Conservation (phyloP, 2,329 filamentous ascomycete species). For the Fusarium denticulatum region DNA sequence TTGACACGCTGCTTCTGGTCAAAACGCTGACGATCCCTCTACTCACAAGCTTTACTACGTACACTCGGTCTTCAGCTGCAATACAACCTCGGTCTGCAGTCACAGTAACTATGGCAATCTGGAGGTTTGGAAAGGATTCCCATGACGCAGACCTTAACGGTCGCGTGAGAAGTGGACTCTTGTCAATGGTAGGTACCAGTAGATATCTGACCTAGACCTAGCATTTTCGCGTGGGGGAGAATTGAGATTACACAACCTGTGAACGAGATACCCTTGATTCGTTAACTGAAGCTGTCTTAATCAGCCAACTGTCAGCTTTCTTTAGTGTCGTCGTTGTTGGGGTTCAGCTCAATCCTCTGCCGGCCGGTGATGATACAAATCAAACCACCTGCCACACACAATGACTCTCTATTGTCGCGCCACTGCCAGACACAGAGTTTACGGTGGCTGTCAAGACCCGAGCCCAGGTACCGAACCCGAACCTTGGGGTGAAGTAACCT, state of each 20-base stretch:
- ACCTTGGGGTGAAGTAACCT: conserved; percentile 1
- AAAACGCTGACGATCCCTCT: not conserved
- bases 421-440: not conserved
- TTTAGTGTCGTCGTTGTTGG: not conserved
- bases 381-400: not conserved
- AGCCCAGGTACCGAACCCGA: conserved; percentile 36
- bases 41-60: not conserved
- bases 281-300: not conserved
- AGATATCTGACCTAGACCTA: conserved; percentile 4
- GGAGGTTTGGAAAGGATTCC: not conserved
- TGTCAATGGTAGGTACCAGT: not conserved
- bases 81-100: not conserved
- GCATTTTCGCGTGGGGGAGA: not conserved
- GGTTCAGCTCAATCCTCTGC: not conserved
- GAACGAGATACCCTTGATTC: conserved; percentile 33
- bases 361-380: conserved; percentile 22
- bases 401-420: not conserved
- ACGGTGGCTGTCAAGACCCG: not conserved
- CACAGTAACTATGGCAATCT: not conserved
- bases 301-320: not conserved
- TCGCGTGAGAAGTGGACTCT: conserved; percentile 14
- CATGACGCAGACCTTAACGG: conserved; percentile 1
- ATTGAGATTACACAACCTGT: not conserved
- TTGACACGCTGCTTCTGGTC: not conserved
- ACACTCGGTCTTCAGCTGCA: not conserved